phyloP scores from a whole-genome alignment of 75 land plant genomes.

The Selaginella tamariscina region DNA sequence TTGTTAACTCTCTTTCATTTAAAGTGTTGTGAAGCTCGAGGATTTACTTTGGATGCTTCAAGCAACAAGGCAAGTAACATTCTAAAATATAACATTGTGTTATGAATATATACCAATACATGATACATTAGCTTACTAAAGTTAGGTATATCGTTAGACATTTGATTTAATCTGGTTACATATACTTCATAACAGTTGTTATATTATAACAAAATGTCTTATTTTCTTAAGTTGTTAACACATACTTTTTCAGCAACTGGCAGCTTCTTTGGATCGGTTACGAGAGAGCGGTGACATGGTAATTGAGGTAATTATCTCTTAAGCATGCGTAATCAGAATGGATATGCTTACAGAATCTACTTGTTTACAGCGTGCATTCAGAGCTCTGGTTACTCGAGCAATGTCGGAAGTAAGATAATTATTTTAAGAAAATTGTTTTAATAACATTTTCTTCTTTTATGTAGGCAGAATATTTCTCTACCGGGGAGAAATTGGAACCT shows the following conservation, averaged over 20 bases:
- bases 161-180: too few species aligned
- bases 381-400: slow-evolving; percentile 21
- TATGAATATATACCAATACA: too few species aligned
- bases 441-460: not conserved
- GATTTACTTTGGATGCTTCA: slow-evolving; percentile 18
- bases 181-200: too few species aligned
- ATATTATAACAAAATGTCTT: too few species aligned
- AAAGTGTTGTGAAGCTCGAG: slow-evolving; percentile 21
- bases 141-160: too few species aligned
- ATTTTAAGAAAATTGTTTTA: not conserved
- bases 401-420: slow-evolving; percentile 21
- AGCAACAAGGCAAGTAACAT: slow-evolving; percentile 17
- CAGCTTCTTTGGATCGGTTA: slow-evolving; percentile 15
- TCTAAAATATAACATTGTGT: not conserved
- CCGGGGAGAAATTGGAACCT: slow-evolving; percentile 16
- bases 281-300: slow-evolving; percentile 16
- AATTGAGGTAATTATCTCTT: slow-evolving; percentile 17
- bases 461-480: slow-evolving; percentile 25
- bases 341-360: not conserved
- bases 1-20: not conserved
- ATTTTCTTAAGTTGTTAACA: too few species aligned
- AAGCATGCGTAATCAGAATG: not conserved
- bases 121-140: too few species aligned
- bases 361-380: slow-evolving; percentile 16
- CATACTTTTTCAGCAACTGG: slow-evolving; percentile 15